These are phyloP conservation scores for Rhizopogon parksii DNA, from an alignment of 1,284 basidiomycete species.

Conservation along the genomic window DNA sequence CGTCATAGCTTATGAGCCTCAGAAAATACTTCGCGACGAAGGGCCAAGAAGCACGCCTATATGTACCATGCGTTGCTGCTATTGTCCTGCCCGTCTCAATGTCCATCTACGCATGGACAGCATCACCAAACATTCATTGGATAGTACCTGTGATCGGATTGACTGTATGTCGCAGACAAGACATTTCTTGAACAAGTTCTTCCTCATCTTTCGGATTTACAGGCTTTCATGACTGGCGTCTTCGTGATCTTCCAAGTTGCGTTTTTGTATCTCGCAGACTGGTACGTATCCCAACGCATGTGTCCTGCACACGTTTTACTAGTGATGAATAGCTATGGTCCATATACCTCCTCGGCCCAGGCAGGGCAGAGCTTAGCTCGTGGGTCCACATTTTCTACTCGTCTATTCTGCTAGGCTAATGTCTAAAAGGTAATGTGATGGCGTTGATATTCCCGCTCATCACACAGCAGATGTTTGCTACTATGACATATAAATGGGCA, in stretches of 20 bases:
- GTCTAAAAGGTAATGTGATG: constrained; percentile 43
- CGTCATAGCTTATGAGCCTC: constrained; percentile 1
- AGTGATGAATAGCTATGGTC: constrained; percentile 44
- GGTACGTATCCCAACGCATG: constrained; percentile 33
- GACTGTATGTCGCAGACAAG: constrained; percentile 25
- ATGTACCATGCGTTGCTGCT: constrained; percentile 46
- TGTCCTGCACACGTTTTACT: not conserved
- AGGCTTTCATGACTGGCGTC: constrained; percentile 49
- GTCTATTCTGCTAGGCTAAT: not conserved
- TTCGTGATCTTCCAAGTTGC: constrained; percentile 58
- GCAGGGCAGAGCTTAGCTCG: constrained; percentile 69
- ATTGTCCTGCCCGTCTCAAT: constrained; percentile 46
- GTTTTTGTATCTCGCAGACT: constrained; percentile 69
- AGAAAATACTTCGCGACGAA: constrained; percentile 28
- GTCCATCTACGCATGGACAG: constrained; percentile 43
- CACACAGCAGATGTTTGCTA: constrained; percentile 52
- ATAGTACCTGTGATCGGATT: constrained; percentile 38
- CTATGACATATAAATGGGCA: constrained; percentile 62
- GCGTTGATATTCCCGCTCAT: constrained; percentile 60
- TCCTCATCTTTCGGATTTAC: constrained; percentile 23
- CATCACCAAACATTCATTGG: constrained; percentile 31
- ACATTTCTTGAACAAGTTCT: not conserved
- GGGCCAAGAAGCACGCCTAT: constrained; percentile 59
- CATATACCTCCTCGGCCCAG: constrained; percentile 70
- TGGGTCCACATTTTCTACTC: constrained; percentile 24